phyloP scores from a whole-genome alignment of 805 yeast species.

The Grigorovia humatica region DNA sequence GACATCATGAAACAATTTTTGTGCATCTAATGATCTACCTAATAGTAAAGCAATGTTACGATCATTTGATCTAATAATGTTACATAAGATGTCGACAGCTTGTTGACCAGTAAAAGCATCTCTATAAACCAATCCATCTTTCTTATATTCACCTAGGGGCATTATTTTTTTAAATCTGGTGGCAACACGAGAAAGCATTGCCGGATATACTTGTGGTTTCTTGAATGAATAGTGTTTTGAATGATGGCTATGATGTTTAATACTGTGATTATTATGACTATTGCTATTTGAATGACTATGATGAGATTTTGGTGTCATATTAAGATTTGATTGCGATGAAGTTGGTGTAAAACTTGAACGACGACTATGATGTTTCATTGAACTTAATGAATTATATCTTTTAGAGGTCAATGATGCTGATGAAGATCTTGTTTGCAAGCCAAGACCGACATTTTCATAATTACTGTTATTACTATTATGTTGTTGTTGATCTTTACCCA shows the following conservation, averaged over 20 bases:
- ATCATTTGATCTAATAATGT: slow-evolving; percentile 81
- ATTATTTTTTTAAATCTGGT: slow-evolving; percentile 60
- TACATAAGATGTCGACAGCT: slow-evolving; percentile 84
- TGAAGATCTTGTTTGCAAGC: slow-evolving; percentile 38
- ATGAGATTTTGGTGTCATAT: slow-evolving; percentile 2
- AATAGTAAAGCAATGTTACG: slow-evolving; percentile 78
- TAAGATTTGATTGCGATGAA: slow-evolving; percentile 1
- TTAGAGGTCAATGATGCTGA: slow-evolving; percentile 30
- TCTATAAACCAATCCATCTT: slow-evolving; percentile 84
- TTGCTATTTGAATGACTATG: neutral
- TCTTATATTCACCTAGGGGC: slow-evolving; percentile 65
- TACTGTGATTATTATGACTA: neutral
- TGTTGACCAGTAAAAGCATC: slow-evolving; percentile 90
- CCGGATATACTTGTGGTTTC: slow-evolving; percentile 78
- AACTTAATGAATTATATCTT: slow-evolving; percentile 27
- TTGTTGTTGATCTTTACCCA: slow-evolving; percentile 1
- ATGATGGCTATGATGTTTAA: slow-evolving; percentile 4
- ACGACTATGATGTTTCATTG: slow-evolving; percentile 4
- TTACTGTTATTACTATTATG: slow-evolving; percentile 2
- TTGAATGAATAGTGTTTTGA: slow-evolving; percentile 13
- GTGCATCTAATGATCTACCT: slow-evolving; percentile 91
- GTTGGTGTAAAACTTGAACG: slow-evolving; percentile 3
- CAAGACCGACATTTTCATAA: slow-evolving; percentile 22
- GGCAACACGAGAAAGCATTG: slow-evolving; percentile 78
- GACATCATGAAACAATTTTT: slow-evolving; percentile 88